A percentile compares a stretch with the other conserved stretches of the same genome.
Evolutionary conservation across 164 flowering plant species (phyloP).

Genomic region (Macadamia integrifolia): DNA sequence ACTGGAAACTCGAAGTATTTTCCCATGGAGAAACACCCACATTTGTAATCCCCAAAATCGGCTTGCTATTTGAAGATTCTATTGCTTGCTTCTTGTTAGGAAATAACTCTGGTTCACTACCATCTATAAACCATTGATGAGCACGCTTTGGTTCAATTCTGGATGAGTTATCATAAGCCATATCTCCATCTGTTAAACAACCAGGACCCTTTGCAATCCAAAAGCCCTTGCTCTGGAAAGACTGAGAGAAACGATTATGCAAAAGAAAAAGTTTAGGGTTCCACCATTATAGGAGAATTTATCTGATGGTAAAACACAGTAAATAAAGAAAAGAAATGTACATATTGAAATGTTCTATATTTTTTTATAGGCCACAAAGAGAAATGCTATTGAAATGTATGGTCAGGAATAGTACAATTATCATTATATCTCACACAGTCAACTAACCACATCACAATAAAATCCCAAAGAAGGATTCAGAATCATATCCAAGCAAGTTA

Average conservation of each 20-base stretch:
- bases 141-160: slow-evolving; percentile 36
- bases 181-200: slow-evolving; percentile 21
- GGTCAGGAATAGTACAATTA: too few relatives aligned
- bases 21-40: slow-evolving; percentile 39
- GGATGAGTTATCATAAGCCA: slow-evolving; percentile 18
- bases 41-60: slow-evolving; percentile 24
- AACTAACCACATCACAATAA: too few relatives aligned
- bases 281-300: neutral
- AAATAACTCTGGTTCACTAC: slow-evolving; percentile 28
- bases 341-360: neutral
- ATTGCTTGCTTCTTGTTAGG: slow-evolving; percentile 36
- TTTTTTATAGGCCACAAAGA: too few relatives aligned
- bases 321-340: neutral
- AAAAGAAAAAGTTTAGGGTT: neutral
- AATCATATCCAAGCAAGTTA: too few relatives aligned
- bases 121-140: slow-evolving; percentile 45
- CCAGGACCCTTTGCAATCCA: slow-evolving; percentile 25
- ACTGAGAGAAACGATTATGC: slow-evolving; percentile 4
- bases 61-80: slow-evolving; percentile 21
- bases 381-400: too few relatives aligned
- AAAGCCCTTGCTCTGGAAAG: slow-evolving; percentile 17
- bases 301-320: neutral
- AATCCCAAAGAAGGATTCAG: too few relatives aligned
- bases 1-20: slow-evolving; percentile 26
- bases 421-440: too few relatives aligned